phyloP scores from a whole-genome alignment of 2,329 filamentous ascomycete species.

The Neopestalotiopsis sp. region DNA sequence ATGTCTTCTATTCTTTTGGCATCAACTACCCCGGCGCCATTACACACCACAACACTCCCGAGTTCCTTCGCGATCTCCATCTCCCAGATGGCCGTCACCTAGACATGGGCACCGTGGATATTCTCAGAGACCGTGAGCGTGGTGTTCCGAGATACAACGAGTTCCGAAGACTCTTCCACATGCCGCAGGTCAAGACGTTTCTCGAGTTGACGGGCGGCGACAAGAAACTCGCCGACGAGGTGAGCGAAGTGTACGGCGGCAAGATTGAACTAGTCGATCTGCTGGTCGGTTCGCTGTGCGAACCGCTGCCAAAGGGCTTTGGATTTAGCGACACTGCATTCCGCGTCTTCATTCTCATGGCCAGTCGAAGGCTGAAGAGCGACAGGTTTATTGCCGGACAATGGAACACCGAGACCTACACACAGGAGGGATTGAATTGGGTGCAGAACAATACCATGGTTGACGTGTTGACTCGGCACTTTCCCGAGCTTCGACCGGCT shows the following conservation, averaged over 20 bases:
- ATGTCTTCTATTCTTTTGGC: conserved; percentile 51
- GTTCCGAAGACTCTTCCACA: conserved; percentile 50
- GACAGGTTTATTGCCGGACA: conserved; percentile 49
- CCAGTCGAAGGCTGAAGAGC: conserved; percentile 46
- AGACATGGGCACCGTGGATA: conserved; percentile 52
- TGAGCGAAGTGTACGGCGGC: conserved; percentile 44
- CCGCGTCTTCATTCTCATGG: conserved; percentile 52
- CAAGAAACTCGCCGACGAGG: conserved; percentile 38
- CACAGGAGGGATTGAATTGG: conserved; percentile 46
- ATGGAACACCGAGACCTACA: conserved; percentile 47
- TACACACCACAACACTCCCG: conserved; percentile 42
- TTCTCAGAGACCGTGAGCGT: conserved; percentile 52
- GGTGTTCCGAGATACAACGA: conserved; percentile 51
- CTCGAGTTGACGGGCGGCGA: conserved; percentile 46
- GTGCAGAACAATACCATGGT: conserved; percentile 48
- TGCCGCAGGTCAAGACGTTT: conserved; percentile 42
- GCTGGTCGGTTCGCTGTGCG: conserved; percentile 47
- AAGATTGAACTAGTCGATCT: conserved; percentile 49
- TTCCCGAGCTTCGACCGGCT: conserved; percentile 42
- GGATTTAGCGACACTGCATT: conserved; percentile 55
- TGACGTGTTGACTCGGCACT: conserved; percentile 48
- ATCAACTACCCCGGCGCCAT: conserved; percentile 54
- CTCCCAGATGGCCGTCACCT: conserved; percentile 46
- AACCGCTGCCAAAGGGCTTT: conserved; percentile 50
- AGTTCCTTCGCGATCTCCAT: conserved; percentile 45